A percentile compares a stretch with the other conserved stretches of the same genome.
Conservation (phyloP, 2,329 filamentous ascomycete genomes). For the Uncinocarpus reesii region DNA sequence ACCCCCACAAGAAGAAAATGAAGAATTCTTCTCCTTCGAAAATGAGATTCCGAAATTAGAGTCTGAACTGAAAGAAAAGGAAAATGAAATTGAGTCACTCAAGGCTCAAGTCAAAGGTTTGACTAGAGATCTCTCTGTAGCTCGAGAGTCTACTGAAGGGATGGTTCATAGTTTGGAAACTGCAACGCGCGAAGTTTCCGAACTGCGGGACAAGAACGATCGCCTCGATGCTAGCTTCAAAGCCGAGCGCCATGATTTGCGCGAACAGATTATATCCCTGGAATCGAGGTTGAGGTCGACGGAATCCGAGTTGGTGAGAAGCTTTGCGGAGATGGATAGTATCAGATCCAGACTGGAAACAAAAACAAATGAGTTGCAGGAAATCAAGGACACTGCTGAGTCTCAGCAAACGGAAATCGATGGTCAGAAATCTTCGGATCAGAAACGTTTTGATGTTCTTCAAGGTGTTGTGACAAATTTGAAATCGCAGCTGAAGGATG, state of each 20-base stretch:
- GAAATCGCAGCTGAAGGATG: constrained; percentile 44
- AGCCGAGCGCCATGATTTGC: constrained; percentile 32
- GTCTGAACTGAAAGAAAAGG: constrained; percentile 58
- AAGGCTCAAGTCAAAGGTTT: constrained; percentile 58
- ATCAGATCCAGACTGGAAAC: constrained; percentile 33
- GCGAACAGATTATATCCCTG: constrained; percentile 36
- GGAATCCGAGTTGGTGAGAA: constrained; percentile 26
- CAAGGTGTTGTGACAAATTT: constrained; percentile 48
- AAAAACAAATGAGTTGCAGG: constrained; percentile 33
- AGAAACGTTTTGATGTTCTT: constrained; percentile 46
- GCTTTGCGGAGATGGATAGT: constrained; percentile 25
- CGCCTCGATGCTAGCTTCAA: constrained; percentile 41
- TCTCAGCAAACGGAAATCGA: constrained; percentile 20
- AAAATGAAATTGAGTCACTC: constrained; percentile 60
- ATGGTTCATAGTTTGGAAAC: constrained; percentile 57
- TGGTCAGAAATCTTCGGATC: constrained; percentile 31
- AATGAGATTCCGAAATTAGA: constrained; percentile 76
- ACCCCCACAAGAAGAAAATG: constrained; percentile 31
- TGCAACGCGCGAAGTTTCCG: constrained; percentile 53
- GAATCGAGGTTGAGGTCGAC: constrained; percentile 27
- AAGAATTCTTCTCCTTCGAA: constrained; percentile 89
- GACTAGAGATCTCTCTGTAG: constrained; percentile 58
- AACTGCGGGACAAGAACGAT: constrained; percentile 44
- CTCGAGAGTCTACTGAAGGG: constrained; percentile 59
- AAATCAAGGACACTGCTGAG: constrained; percentile 19